Conservation (phyloP, 2,329 filamentous ascomycete species). For the Colletotrichum plurivorum region DNA sequence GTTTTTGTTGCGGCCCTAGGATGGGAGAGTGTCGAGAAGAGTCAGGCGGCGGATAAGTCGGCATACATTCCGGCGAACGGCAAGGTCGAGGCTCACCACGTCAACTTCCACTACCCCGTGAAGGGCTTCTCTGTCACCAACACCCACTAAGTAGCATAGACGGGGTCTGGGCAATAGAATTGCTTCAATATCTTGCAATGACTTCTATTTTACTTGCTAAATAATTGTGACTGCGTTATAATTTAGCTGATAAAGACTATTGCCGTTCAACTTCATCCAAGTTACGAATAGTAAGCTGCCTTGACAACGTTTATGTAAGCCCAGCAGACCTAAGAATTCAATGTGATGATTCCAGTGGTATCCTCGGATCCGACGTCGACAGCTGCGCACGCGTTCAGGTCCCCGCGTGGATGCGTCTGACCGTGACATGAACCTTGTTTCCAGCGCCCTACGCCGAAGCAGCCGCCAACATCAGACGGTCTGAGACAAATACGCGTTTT, state of each 20-base stretch:
- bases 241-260: too few species aligned
- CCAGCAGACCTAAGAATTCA: too few species aligned
- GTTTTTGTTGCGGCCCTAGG: conserved; percentile 34
- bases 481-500: conserved; percentile 7
- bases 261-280: too few species aligned
- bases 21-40: conserved; percentile 33
- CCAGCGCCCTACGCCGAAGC: background rate
- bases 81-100: conserved; percentile 28
- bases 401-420: background rate
- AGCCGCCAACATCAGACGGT: conserved; percentile 8
- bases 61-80: conserved; percentile 19
- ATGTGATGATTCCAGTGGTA: too few species aligned
- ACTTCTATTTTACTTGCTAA: background rate
- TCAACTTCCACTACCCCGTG: conserved; percentile 34
- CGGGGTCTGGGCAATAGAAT: background rate
- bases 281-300: too few species aligned
- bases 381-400: background rate
- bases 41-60: conserved; percentile 33
- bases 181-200: background rate
- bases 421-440: background rate
- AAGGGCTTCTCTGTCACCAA: conserved; percentile 36
- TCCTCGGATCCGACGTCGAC: background rate
- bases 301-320: too few species aligned
- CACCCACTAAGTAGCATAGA: conserved; percentile 17
- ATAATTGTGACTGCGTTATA: too few species aligned